Conservation (phyloP, 2,329 filamentous ascomycete species). For the Arthrobotrys pseudoclavata region DNA sequence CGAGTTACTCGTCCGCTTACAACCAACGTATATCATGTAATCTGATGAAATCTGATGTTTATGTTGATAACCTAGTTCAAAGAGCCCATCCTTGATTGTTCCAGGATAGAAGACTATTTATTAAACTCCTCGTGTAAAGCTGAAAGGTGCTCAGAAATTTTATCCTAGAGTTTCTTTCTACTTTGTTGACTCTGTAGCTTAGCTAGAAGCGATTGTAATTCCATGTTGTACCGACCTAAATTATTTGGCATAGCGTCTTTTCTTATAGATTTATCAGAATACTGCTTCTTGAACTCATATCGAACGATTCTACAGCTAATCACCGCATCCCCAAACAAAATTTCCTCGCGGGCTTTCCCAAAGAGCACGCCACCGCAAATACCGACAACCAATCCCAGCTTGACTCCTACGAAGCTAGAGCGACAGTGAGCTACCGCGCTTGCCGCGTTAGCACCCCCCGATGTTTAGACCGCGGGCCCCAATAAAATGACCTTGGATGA, state of each 20-base stretch:
- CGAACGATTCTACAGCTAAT: constrained; percentile 62
- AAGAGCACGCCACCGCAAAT: constrained; percentile 65
- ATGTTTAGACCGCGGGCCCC: too few species aligned
- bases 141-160: constrained; percentile 23
- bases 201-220: constrained; percentile 64
- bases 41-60: constrained; percentile 61
- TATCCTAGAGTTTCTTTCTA: constrained; percentile 54
- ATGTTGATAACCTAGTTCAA: constrained; percentile 63
- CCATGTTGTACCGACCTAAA: constrained; percentile 60
- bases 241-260: constrained; percentile 60
- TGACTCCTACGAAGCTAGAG: constrained; percentile 64
- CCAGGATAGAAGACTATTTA: constrained; percentile 62
- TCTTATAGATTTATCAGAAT: constrained; percentile 41
- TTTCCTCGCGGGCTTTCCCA: not conserved
- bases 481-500: too few species aligned
- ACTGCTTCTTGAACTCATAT: constrained; percentile 62
- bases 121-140: not conserved
- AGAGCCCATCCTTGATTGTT: constrained; percentile 63
- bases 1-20: not conserved
- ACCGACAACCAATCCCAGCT: constrained; percentile 65
- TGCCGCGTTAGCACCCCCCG: constrained; percentile 62
- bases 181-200: constrained; percentile 55
- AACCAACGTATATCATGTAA: constrained; percentile 5
- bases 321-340: constrained; percentile 58
- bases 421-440: constrained; percentile 63